A percentile compares a stretch with the other conserved stretches of the same genome.
Evolutionary conservation across 495 filamentous ascomycete genomes (phyloP).

Genomic region (Paragyromitra xinjiangensis): DNA sequence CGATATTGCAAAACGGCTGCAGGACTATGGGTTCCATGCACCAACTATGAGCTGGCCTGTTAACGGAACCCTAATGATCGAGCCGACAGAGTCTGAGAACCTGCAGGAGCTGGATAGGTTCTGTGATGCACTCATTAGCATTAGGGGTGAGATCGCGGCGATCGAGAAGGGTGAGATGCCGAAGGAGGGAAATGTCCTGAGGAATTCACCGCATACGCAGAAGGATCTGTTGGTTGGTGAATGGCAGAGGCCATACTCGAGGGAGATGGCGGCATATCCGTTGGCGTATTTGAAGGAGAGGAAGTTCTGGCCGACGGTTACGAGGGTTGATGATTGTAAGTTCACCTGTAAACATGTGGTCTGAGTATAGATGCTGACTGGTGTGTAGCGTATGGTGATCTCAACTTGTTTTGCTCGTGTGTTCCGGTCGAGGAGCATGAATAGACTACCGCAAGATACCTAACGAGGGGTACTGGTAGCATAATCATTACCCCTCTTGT

Average conservation of each 20-base stretch:
- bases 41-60: slow-evolving; percentile 99
- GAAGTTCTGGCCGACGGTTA: slow-evolving; percentile 97
- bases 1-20: slow-evolving; percentile 95
- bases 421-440: slow-evolving; percentile 76
- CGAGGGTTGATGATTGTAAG: slow-evolving; percentile 85
- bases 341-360: slow-evolving; percentile 56
- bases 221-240: slow-evolving; percentile 76
- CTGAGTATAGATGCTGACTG: slow-evolving; percentile 56
- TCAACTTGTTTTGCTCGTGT: slow-evolving; percentile 95
- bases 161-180: slow-evolving; percentile 83
- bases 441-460: slow-evolving; percentile 38
- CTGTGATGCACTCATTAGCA: slow-evolving; percentile 88
- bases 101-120: slow-evolving; percentile 95
- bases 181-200: slow-evolving; percentile 85
- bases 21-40: slow-evolving; percentile 98
- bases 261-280: slow-evolving; percentile 89
- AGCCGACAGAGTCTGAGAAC: slow-evolving; percentile 94
- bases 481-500: not conserved
- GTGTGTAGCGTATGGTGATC: slow-evolving; percentile 80
- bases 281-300: slow-evolving; percentile 86
- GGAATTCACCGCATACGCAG: slow-evolving; percentile 89
- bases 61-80: slow-evolving; percentile 96
- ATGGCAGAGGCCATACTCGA: slow-evolving; percentile 81
- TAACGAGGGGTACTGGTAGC: not conserved
- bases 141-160: slow-evolving; percentile 84